phyloP scores from a whole-genome alignment of 2,329 filamentous ascomycete species.

The Sarocladiaceae sp. region DNA sequence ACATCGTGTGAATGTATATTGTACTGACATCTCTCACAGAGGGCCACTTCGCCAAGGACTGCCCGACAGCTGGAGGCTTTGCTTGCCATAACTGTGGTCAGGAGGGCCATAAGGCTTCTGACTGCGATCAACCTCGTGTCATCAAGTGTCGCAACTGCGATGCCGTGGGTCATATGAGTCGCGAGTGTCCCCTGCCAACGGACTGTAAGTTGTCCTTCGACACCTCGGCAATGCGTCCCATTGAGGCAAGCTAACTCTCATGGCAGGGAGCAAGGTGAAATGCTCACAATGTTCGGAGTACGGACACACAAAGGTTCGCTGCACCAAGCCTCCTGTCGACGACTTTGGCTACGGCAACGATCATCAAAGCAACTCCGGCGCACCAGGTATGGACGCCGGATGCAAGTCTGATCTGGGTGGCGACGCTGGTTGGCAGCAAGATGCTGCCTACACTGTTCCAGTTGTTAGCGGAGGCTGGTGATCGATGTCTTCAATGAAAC shows the following conservation, averaged over 20 bases:
- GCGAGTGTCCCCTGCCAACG: conserved; percentile 57
- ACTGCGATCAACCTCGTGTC: conserved; percentile 31
- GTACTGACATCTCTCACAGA: conserved; percentile 26
- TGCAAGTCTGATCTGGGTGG: not conserved
- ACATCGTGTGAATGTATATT: not conserved
- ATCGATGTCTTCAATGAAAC: too few relatives aligned
- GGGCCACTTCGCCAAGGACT: conserved; percentile 61
- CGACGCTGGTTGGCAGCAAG: not conserved
- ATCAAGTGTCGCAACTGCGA: conserved; percentile 60
- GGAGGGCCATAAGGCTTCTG: conserved; percentile 46
- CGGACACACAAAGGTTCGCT: conserved; percentile 35
- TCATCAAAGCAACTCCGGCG: not conserved
- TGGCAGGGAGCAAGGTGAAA: conserved; percentile 33
- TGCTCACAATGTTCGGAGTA: conserved; percentile 33
- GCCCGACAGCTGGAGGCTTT: conserved; percentile 54
- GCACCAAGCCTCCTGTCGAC: conserved; percentile 25
- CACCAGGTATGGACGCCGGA: not conserved
- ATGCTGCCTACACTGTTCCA: not conserved
- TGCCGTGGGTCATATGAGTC: conserved; percentile 55
- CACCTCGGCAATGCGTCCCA: too few relatives aligned
- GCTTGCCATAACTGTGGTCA: conserved; percentile 60
- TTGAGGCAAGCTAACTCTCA: too few relatives aligned
- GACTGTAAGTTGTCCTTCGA: conserved; percentile 26
- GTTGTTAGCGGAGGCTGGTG: not conserved
- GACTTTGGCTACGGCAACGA: conserved; percentile 10